Conservation (phyloP, 2,329 filamentous ascomycete genomes). For the Chaetomium sp. region DNA sequence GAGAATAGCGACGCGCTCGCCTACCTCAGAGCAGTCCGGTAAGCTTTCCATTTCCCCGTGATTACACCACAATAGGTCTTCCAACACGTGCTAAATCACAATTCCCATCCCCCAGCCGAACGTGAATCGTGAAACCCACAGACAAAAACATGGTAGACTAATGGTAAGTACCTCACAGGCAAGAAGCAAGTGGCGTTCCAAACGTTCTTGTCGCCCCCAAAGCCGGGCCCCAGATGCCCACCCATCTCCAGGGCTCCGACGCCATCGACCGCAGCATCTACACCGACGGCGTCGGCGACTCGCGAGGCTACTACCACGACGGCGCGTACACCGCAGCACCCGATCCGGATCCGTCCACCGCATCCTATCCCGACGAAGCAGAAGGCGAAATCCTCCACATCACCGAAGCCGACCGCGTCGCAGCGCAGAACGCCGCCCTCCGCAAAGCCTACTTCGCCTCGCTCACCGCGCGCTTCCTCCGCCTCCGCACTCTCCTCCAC, state of each 20-base stretch:
- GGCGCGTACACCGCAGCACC: conserved; percentile 74
- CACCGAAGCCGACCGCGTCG: conserved; percentile 33
- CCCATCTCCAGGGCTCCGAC: conserved; percentile 40
- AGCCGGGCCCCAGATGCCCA: conserved; percentile 54
- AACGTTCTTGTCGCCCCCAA: conserved; percentile 68
- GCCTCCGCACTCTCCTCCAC: conserved; percentile 65
- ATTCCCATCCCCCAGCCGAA: conserved; percentile 24
- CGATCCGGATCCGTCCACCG: conserved; percentile 38
- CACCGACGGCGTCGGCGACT: conserved; percentile 52
- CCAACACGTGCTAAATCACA: conserved; percentile 38
- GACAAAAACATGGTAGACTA: conserved; percentile 42
- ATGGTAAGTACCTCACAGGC: conserved; percentile 60
- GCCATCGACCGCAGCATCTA: conserved; percentile 49
- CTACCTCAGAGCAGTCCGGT: conserved; percentile 73
- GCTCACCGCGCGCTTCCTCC: conserved; percentile 65
- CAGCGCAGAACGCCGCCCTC: conserved; percentile 44
- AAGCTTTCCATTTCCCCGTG: conserved; percentile 40
- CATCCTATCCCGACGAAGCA: conserved; percentile 31
- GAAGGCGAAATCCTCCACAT: conserved; percentile 31
- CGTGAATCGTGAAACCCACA: neutral
- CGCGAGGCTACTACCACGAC: conserved; percentile 70
- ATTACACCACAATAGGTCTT: conserved; percentile 16
- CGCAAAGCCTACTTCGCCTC: conserved; percentile 68
- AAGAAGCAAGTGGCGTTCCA: conserved; percentile 74
- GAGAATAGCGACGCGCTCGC: conserved; percentile 68